A percentile compares a stretch with the other conserved stretches of the same genome.
Evolutionary conservation across 2,329 filamentous ascomycete genomes (phyloP).

Genomic region (Sarocladiaceae sp.): DNA sequence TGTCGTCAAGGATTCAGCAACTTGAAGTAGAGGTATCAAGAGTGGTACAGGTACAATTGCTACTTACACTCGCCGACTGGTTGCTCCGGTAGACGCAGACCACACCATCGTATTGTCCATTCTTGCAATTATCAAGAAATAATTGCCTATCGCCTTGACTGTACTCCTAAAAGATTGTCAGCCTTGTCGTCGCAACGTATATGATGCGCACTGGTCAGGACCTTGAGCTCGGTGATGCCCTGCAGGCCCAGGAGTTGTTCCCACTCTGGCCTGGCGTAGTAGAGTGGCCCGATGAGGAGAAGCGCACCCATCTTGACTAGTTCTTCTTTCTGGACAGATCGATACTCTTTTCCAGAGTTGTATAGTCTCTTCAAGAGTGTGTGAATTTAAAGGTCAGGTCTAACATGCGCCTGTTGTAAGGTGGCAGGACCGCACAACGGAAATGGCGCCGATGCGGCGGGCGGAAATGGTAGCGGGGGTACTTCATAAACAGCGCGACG

Average conservation of each 20-base stretch:
- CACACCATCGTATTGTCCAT: not conserved
- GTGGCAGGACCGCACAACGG: too few species aligned
- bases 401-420: too few species aligned
- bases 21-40: too few species aligned
- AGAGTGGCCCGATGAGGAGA: not conserved
- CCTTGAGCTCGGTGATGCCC: constrained; percentile 2
- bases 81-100: constrained; percentile 3
- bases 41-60: too few species aligned
- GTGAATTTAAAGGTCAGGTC: too few species aligned
- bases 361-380: too few species aligned
- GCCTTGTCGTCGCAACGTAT: not conserved
- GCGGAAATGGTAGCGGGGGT: too few species aligned
- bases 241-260: not conserved
- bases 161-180: not conserved
- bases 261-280: not conserved
- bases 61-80: not conserved
- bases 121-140: constrained; percentile 2
- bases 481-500: too few species aligned
- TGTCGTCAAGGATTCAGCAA: constrained; percentile 35
- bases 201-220: too few species aligned
- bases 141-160: not conserved
- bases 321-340: not conserved
- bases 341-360: too few species aligned
- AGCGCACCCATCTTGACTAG: not conserved
- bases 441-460: too few species aligned